A percentile compares a stretch with the other conserved stretches of the same genome.
Conservation (phyloP, 2,329 filamentous ascomycete species). For the Botrytis tulipae region DNA sequence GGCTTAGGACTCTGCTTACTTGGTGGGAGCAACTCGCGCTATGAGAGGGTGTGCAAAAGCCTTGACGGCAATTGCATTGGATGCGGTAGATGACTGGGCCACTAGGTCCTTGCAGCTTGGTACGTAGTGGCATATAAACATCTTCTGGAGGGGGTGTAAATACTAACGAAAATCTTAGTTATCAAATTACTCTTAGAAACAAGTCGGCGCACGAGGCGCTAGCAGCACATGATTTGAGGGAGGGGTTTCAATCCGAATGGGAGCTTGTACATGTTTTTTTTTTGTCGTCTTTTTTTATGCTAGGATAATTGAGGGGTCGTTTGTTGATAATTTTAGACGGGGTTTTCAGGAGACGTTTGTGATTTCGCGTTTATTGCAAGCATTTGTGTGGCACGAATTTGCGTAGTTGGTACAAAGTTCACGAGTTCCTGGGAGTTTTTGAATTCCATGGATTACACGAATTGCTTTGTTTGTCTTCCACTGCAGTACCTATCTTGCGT, state of each 20-base stretch:
- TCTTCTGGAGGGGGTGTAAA: accelerated
- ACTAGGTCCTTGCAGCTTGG: not conserved
- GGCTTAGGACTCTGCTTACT: not conserved
- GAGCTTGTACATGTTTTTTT: not conserved
- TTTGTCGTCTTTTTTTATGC: not conserved
- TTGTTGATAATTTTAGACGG: not conserved
- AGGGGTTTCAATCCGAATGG: not conserved
- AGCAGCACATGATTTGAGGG: not conserved
- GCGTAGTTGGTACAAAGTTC: no score
- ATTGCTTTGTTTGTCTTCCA: not conserved
- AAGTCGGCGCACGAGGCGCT: no score
- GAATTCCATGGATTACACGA: not conserved
- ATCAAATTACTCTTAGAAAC: not conserved
- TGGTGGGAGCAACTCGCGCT: not conserved
- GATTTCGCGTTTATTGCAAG: not conserved
- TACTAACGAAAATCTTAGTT: not conserved
- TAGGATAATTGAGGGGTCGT: not conserved
- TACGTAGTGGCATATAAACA: not conserved
- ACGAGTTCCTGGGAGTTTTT: not conserved
- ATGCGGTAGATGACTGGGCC: not conserved
- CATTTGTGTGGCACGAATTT: not conserved
- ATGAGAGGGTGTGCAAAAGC: not conserved
- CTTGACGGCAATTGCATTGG: not conserved
- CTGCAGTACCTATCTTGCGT: not conserved
- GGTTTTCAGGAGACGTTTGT: not conserved